These are phyloP conservation scores for Sugiyamaella mastotermitis DNA, from an alignment of 805 yeast species.

Conservation along the genomic window DNA sequence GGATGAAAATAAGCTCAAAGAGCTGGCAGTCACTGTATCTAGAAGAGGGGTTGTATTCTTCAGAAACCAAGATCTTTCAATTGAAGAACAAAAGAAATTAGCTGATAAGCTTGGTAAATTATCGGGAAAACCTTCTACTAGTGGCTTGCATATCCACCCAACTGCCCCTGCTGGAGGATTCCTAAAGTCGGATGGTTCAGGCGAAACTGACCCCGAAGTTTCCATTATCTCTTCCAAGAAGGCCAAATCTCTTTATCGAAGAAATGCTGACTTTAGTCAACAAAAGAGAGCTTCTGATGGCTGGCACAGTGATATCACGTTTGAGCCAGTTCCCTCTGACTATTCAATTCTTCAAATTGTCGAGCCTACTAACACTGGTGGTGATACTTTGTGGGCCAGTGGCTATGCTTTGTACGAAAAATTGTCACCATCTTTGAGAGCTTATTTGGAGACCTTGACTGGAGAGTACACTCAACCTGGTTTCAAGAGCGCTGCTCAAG, in stretches of 20 bases:
- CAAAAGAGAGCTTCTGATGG: slow-evolving; percentile 25
- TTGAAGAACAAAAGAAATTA: slow-evolving; percentile 26
- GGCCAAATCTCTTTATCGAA: slow-evolving; percentile 16
- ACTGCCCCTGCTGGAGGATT: slow-evolving; percentile 28
- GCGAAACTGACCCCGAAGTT: slow-evolving; percentile 26
- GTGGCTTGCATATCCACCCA: slow-evolving; percentile 30
- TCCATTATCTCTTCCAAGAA: slow-evolving; percentile 23
- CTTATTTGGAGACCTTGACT: slow-evolving; percentile 47
- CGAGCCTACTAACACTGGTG: slow-evolving; percentile 48
- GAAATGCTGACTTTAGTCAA: slow-evolving; percentile 12
- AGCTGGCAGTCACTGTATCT: slow-evolving; percentile 41
- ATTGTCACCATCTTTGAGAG: slow-evolving; percentile 42
- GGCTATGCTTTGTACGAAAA: slow-evolving; percentile 51
- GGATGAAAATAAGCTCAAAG: slow-evolving; percentile 30
- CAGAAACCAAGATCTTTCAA: slow-evolving; percentile 37
- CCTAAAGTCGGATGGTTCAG: slow-evolving; percentile 18
- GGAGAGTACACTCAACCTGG: slow-evolving; percentile 57
- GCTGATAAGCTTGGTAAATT: slow-evolving; percentile 23
- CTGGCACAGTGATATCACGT: slow-evolving; percentile 76
- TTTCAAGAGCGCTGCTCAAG: slow-evolving; percentile 21
- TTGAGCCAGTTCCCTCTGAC: slow-evolving; percentile 71
- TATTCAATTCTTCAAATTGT: slow-evolving; percentile 60
- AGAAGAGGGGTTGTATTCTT: slow-evolving; percentile 49
- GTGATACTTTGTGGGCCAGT: slow-evolving; percentile 54
- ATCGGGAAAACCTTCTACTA: slow-evolving; percentile 26